Conservation (phyloP, 1,284 basidiomycete species). For the Leccinum ponderosum region DNA sequence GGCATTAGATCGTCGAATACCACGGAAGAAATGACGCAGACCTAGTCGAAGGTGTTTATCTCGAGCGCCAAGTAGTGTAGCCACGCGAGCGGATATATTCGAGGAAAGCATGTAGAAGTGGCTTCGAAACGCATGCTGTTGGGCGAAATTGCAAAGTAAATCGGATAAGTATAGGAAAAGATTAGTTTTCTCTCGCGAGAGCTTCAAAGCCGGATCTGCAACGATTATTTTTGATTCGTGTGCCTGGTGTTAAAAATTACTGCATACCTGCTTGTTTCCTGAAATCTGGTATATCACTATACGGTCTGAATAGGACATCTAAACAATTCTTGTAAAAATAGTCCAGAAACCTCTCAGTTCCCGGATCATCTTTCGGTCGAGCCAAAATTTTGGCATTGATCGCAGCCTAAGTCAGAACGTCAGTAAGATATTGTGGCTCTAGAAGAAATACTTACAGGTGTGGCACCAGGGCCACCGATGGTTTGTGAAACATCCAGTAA, state of each 20-base stretch:
- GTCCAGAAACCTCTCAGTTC: constrained; percentile 85
- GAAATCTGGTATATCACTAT: constrained; percentile 78
- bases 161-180: constrained; percentile 87
- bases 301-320: constrained; percentile 77
- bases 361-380: constrained; percentile 76
- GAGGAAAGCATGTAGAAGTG: constrained; percentile 89
- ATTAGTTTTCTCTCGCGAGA: constrained; percentile 74
- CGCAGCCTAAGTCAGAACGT: constrained; percentile 19
- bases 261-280: constrained; percentile 58
- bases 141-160: constrained; percentile 84
- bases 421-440: background rate
- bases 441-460: constrained; percentile 32
- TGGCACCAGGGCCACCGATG: constrained; percentile 39
- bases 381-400: constrained; percentile 47
- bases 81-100: constrained; percentile 71
- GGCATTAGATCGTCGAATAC: constrained; percentile 13
- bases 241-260: background rate
- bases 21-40: constrained; percentile 38
- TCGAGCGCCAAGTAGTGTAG: constrained; percentile 75
- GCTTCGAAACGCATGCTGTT: constrained; percentile 87
- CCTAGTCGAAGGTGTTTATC: constrained; percentile 93
- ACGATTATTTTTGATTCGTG: background rate
- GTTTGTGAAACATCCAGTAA: constrained; percentile 75
- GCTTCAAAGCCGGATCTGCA: constrained; percentile 51
- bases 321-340: constrained; percentile 90